phyloP scores from a whole-genome alignment of 2,329 filamentous ascomycete species.

The Lasiodiplodia gonubiensis region DNA sequence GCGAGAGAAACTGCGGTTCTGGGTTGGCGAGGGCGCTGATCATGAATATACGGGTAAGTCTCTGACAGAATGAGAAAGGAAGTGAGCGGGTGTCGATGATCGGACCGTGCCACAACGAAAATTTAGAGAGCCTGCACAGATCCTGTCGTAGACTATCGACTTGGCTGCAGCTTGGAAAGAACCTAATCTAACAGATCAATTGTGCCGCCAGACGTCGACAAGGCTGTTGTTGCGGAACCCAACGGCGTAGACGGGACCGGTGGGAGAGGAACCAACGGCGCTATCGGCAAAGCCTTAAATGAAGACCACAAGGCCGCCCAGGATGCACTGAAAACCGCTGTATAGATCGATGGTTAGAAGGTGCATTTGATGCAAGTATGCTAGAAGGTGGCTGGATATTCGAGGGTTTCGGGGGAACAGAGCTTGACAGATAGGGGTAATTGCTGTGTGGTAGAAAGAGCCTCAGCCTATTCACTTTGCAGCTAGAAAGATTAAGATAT shows the following conservation, averaged over 20 bases:
- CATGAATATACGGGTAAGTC: conserved; percentile 11
- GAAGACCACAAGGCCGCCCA: conserved; percentile 33
- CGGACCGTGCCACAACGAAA: not conserved
- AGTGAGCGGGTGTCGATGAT: not conserved
- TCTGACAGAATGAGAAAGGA: not conserved
- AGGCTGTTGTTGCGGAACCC: conserved; percentile 45
- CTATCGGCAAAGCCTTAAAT: conserved; percentile 47
- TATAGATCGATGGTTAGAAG: not conserved
- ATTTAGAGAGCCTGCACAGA: not conserved
- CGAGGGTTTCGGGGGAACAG: not conserved
- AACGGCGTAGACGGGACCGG: conserved; percentile 50
- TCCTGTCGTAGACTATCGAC: not conserved
- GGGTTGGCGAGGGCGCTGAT: conserved; percentile 53
- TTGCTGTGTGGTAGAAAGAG: too few relatives aligned
- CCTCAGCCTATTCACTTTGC: too few relatives aligned
- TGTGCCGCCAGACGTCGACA: conserved; percentile 48
- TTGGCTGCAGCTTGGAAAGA: not conserved
- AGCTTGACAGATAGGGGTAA: too few relatives aligned
- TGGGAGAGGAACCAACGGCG: conserved; percentile 50
- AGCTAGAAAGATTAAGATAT: too few relatives aligned
- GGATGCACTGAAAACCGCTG: not conserved
- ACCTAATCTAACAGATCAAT: not conserved
- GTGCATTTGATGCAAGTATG: not conserved
- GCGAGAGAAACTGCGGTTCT: conserved; percentile 70
- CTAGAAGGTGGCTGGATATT: not conserved